These are phyloP conservation scores for Inga leiocalycina DNA, from an alignment of 306 rosid species.

Conservation along the genomic window DNA sequence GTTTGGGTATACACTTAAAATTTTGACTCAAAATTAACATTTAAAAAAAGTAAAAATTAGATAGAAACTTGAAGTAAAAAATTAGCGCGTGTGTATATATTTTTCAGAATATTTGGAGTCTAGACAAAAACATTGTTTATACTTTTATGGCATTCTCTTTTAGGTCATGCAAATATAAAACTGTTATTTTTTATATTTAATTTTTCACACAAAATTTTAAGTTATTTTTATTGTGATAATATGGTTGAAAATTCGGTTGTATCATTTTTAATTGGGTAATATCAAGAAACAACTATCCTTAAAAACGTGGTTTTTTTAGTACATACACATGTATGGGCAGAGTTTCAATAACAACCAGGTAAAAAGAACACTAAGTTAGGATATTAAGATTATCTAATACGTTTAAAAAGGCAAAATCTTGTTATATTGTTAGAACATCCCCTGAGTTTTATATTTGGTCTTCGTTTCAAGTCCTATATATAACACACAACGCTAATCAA, in stretches of 20 bases:
- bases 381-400: not conserved
- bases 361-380: not conserved
- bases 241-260: not conserved
- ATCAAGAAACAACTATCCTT: not conserved
- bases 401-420: not conserved
- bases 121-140: too few relatives aligned
- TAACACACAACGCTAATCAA: too few relatives aligned
- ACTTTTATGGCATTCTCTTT: too few relatives aligned
- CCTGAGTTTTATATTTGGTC: too few relatives aligned
- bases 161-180: too few relatives aligned
- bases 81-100: too few relatives aligned
- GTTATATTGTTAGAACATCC: not conserved
- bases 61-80: too few relatives aligned
- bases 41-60: too few relatives aligned
- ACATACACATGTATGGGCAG: not conserved
- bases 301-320: not conserved
- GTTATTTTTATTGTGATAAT: not conserved
- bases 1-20: too few relatives aligned
- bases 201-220: not conserved
- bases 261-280: not conserved
- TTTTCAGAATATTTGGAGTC: not conserved
- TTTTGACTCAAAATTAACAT: too few relatives aligned
- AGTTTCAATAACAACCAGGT: not conserved
- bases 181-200: too few relatives aligned
- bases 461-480: too few relatives aligned